Percentiles rank a stretch among this genome's conserved stretches.
phyloP scores from a whole-genome alignment of 148 eudicot genomes.

The Dianthus caryophyllus region DNA sequence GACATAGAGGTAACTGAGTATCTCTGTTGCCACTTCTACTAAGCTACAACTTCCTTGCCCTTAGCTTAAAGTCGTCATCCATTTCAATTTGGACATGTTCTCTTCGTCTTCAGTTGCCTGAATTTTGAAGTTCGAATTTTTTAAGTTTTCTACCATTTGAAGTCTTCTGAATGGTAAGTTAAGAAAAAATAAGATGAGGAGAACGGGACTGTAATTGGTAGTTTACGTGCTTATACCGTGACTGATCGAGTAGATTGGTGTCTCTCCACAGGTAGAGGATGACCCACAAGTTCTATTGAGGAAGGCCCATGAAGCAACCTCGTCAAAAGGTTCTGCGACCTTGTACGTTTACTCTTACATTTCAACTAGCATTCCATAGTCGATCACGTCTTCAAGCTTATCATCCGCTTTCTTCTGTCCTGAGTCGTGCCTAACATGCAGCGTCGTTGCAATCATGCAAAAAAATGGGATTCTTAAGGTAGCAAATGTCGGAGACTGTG shows the following conservation, averaged over 20 bases:
- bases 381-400: not conserved
- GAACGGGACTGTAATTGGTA: not conserved
- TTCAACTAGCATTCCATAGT: not conserved
- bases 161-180: no score
- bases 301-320: conserved; percentile 85
- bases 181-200: no score
- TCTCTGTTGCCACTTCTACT: not conserved
- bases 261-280: conserved; percentile 52
- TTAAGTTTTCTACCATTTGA: no score
- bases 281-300: conserved; percentile 68
- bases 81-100: no score
- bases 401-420: not conserved
- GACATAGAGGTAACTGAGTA: conserved; percentile 54
- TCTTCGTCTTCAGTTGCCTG: no score
- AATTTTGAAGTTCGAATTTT: no score
- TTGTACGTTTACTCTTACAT: conserved; percentile 50
- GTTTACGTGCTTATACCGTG: not conserved
- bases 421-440: conserved; percentile 14
- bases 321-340: conserved; percentile 87
- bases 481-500: conserved; percentile 95
- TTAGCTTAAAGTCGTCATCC: not conserved
- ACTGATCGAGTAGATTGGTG: conserved; percentile 9
- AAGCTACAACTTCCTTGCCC: not conserved
- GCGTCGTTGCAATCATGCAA: conserved; percentile 83
- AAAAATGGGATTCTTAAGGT: conserved; percentile 69